Percentiles rank a stretch among this genome's conserved stretches.
phyloP scores from a whole-genome alignment of 1,284 basidiomycete genomes.

The Chalciporus sp. region DNA sequence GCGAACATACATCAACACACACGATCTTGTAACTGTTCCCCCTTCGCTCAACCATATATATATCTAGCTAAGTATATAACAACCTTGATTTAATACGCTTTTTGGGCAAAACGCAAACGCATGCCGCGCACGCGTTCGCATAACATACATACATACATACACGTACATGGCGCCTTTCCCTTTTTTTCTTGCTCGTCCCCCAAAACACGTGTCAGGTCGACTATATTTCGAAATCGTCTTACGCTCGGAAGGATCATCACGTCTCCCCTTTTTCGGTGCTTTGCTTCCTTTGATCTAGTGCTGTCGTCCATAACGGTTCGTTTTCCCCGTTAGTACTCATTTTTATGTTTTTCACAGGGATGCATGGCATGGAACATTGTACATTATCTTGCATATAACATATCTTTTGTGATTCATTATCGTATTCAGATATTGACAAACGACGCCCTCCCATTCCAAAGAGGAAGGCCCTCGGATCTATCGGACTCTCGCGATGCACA shows the following conservation, averaged over 20 bases:
- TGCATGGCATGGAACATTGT: neutral
- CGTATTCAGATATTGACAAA: neutral
- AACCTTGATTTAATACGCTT: conserved; percentile 10
- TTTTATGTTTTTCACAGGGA: neutral
- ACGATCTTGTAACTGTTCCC: neutral
- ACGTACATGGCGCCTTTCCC: neutral
- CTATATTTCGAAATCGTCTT: conserved; percentile 21
- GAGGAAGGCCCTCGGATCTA: neutral
- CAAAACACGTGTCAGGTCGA: conserved; percentile 20
- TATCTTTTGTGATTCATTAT: neutral
- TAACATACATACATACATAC: neutral
- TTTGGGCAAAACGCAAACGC: conserved; percentile 4
- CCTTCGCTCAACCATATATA: conserved; percentile 9
- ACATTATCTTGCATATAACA: neutral
- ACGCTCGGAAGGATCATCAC: conserved; percentile 31
- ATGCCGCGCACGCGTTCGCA: neutral
- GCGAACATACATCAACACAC: conserved; percentile 1
- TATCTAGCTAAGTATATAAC: conserved; percentile 6
- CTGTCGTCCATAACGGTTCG: neutral
- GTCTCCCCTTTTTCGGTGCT: neutral
- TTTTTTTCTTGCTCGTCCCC: neutral
- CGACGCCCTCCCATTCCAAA: no score
- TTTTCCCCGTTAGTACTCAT: neutral
- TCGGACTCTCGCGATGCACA: neutral
- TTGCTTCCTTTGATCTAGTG: neutral